Evolutionary conservation across 2,329 filamentous ascomycete species (phyloP).

Genomic region (Exophiala alcalophila): DNA sequence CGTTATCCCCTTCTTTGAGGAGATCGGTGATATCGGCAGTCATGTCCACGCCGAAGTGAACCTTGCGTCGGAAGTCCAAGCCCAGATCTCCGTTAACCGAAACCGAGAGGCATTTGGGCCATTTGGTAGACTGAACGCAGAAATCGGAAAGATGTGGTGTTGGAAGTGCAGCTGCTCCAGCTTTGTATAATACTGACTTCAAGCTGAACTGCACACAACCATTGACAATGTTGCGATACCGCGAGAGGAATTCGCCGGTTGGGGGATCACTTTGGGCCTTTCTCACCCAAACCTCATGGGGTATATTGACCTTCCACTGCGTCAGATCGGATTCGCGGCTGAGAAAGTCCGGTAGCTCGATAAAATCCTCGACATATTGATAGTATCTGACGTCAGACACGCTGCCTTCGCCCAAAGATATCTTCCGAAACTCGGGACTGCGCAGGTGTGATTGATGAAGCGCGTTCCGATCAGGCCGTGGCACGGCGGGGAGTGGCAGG

Average conservation of each 20-base stretch:
- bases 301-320: constrained; percentile 39
- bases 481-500: constrained; percentile 22
- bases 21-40: constrained; percentile 69
- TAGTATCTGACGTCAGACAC: constrained; percentile 34
- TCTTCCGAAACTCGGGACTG: constrained; percentile 48
- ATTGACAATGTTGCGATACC: constrained; percentile 40
- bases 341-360: constrained; percentile 35
- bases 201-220: constrained; percentile 64
- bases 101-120: constrained; percentile 70
- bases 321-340: constrained; percentile 31
- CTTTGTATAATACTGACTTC: constrained; percentile 54
- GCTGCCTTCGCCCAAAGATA: constrained; percentile 25
- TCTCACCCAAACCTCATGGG: constrained; percentile 27
- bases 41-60: constrained; percentile 71
- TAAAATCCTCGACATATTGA: constrained; percentile 37
- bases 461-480: constrained; percentile 48
- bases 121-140: constrained; percentile 59
- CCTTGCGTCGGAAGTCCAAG: constrained; percentile 61
- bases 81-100: constrained; percentile 57
- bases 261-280: constrained; percentile 8
- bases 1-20: constrained; percentile 60
- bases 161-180: neutral
- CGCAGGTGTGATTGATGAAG: constrained; percentile 59
- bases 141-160: constrained; percentile 5
- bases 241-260: constrained; percentile 30